Evolutionary conservation across 495 filamentous ascomycete genomes (phyloP).

Genomic region (Aspergillus olivimuriae): DNA sequence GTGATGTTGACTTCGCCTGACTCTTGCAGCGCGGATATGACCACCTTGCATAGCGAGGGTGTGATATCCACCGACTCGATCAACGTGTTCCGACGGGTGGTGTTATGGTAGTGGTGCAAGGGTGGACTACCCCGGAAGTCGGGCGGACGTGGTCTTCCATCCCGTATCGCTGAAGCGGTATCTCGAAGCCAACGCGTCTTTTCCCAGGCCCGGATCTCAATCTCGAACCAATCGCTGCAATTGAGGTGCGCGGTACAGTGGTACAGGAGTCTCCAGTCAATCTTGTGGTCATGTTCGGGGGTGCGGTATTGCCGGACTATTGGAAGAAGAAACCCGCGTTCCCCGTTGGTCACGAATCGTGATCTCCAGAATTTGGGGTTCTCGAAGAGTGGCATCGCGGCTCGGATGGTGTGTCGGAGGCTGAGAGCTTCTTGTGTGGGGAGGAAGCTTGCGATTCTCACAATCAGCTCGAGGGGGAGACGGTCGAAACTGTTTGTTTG

Average conservation of each 20-base stretch:
- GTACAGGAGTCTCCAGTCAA: slow-evolving; percentile 7
- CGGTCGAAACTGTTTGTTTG: not conserved
- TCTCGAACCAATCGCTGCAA: not conserved
- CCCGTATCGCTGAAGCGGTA: not conserved
- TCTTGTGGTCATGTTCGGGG: not conserved
- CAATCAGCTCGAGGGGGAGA: not conserved
- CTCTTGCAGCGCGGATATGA: not conserved
- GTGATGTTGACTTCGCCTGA: not conserved
- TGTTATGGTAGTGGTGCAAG: not conserved
- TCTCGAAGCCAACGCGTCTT: slow-evolving; percentile 1
- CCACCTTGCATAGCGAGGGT: not conserved
- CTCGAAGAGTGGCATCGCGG: not conserved
- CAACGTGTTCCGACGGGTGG: not conserved
- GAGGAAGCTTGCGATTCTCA: not conserved
- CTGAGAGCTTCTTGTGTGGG: not conserved
- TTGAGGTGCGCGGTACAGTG: slow-evolving; percentile 3
- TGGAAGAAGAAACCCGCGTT: slow-evolving; percentile 4
- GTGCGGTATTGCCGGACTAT: not conserved
- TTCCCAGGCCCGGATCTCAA: not conserved
- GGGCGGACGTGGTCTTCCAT: not conserved
- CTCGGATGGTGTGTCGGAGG: slow-evolving; percentile 1
- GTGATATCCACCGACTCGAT: not conserved
- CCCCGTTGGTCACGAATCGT: slow-evolving; percentile 1
- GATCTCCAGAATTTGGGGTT: slow-evolving; percentile 1
- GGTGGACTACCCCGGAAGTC: slow-evolving; percentile 2